Base-by-base conservation (phyloP, 495 filamentous ascomycete genomes). In the Parathielavia appendiculata region DNA sequence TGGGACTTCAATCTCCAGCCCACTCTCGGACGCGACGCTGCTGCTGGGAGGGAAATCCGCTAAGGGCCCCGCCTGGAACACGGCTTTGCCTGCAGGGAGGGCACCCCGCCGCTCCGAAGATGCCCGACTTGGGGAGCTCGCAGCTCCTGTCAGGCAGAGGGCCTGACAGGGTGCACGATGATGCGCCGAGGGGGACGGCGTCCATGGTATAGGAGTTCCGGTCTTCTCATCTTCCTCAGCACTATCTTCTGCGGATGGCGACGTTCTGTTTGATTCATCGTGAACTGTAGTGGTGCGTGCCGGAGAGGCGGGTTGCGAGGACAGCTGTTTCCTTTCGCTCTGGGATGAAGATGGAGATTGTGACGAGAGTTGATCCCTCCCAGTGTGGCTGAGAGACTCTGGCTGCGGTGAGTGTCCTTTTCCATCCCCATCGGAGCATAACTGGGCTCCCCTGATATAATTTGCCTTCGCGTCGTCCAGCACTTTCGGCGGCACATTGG, bases 1-100 rank as follows among this genome's bases (percentile, higher is more conserved):
- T 23, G 82, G 83, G 6, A 81, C 67, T 64, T 75, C 73, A 14
- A 79, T 64, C 45, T 84, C 81, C 66, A 85, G 75, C n/a, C 76
- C 74, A 3, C 74, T 75, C 10, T 85, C 83, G 16, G 76, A 74
- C 7, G 57, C 61, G 8, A 48, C 38, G 40, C 68, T 69, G 46
- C 69, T 71, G 51, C 71, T 77, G 6, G 63, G 63, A 20, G 69
- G 65, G 23, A 74, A 67, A 0, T 63, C 30, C 9, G 16, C 23
- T 0, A 64, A 22, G 12, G 55, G 39, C 8, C 19, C 36, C 16
- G 45, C 26, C 30, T 32, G 55, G 23, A 16, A 43, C n/a, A 46
- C 5, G 23, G 13, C 3, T 1, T 45, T 10, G 30, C 8, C 36
- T 20, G 39, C 9, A 39, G 13, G 1, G 1, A 2, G 11, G n/a